phyloP scores from a whole-genome alignment of 1,284 basidiomycete species.

The Ustilago shanxiensis region DNA sequence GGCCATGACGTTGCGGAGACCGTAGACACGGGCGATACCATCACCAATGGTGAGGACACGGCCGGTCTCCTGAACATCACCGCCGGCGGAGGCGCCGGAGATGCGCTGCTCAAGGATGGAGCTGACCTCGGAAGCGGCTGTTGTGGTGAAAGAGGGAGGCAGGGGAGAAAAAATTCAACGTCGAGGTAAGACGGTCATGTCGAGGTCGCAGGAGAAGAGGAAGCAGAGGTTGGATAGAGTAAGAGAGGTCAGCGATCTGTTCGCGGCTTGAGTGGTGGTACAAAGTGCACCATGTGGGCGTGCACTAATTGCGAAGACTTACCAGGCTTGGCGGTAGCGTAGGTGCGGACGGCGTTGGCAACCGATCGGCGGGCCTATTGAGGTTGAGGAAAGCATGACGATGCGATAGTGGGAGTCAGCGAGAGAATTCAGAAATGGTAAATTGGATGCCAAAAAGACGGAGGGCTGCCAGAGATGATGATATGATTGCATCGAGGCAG shows the following conservation, averaged over 20 bases:
- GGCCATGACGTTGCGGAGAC: constrained; percentile 82
- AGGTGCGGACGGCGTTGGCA: constrained; percentile 73
- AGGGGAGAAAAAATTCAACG: no score
- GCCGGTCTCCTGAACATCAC: constrained; percentile 98
- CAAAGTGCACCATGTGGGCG: no score
- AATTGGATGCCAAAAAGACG: no score
- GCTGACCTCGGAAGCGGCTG: constrained; percentile 93
- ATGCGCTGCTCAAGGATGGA: constrained; percentile 99
- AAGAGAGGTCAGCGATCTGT: no score
- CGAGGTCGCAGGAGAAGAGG: no score
- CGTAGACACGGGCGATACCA: constrained; percentile 99
- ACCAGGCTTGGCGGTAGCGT: constrained; percentile 96
- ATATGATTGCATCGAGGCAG: not conserved
- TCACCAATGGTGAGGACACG: constrained; percentile 99
- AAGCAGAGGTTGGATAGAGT: no score
- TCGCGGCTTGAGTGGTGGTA: no score
- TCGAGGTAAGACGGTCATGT: no score
- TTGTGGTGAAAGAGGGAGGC: no score
- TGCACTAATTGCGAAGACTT: no score
- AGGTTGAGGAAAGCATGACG: not conserved
- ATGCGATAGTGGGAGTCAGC: not conserved
- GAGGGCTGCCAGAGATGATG: not conserved
- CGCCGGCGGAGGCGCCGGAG: constrained; percentile 87
- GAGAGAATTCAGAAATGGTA: no score
- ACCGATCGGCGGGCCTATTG: constrained; percentile 75